Evolutionary conservation across 257 asterid species (phyloP).

Genomic region (Salvia hispanica): DNA sequence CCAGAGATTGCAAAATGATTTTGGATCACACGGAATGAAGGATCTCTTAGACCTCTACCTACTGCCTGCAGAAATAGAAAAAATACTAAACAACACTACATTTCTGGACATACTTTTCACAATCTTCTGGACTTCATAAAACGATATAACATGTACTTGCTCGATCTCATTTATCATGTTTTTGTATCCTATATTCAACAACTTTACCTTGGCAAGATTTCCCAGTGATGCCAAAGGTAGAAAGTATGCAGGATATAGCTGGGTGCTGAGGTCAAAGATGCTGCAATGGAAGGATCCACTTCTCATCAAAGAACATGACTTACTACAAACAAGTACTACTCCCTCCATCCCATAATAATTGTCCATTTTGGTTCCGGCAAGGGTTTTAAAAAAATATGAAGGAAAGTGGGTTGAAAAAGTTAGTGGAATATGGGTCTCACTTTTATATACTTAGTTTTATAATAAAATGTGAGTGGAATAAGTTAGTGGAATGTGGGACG

Average conservation of each 20-base stretch:
- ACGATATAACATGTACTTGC: slow-evolving; percentile 13
- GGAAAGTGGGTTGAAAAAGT: too few relatives aligned
- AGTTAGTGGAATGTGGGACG: too few relatives aligned
- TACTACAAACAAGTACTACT: slow-evolving; percentile 6
- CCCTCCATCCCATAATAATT: too few relatives aligned
- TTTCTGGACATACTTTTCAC: slow-evolving; percentile 10
- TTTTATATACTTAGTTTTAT: too few relatives aligned
- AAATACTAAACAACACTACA: slow-evolving; percentile 11
- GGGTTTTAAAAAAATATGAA: too few relatives aligned
- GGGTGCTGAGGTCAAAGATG: slow-evolving; percentile 93
- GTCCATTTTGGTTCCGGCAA: too few relatives aligned
- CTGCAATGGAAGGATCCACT: slow-evolving; percentile 49
- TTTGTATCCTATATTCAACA: slow-evolving; percentile 22
- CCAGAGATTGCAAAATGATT: slow-evolving; percentile 88
- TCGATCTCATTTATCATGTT: neutral
- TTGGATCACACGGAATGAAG: slow-evolving; percentile 94
- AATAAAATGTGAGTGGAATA: too few relatives aligned
- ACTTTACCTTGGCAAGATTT: slow-evolving; percentile 86
- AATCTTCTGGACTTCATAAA: neutral
- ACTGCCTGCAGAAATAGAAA: slow-evolving; percentile 68
- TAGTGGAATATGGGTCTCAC: too few relatives aligned
- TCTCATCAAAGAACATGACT: slow-evolving; percentile 24
- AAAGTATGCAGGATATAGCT: slow-evolving; percentile 80
- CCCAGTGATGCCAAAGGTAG: slow-evolving; percentile 93
- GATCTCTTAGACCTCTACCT: slow-evolving; percentile 95